Conservation (phyloP, 2,329 filamentous ascomycete genomes). For the Bipolaris cookei region DNA sequence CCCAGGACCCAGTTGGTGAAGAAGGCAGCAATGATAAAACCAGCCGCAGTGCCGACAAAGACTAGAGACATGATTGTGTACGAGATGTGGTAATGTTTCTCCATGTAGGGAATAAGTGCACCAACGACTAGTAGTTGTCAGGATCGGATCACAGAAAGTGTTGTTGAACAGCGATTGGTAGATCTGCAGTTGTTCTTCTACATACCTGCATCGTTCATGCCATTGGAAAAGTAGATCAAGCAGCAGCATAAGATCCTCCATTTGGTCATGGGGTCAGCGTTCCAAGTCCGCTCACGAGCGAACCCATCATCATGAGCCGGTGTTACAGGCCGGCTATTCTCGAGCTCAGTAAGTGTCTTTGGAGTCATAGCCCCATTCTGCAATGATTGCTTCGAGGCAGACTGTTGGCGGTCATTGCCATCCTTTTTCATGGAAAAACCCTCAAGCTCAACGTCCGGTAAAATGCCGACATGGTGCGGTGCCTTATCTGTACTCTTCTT, state of each 20-base stretch:
- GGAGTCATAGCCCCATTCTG: conserved; percentile 32
- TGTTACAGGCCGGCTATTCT: conserved; percentile 62
- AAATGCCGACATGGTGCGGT: conserved; percentile 26
- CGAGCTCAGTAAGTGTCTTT: conserved; percentile 53
- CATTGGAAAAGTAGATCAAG: conserved; percentile 70
- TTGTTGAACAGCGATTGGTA: not conserved
- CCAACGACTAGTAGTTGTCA: conserved; percentile 61
- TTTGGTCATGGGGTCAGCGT: conserved; percentile 68
- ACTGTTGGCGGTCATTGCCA: conserved; percentile 30
- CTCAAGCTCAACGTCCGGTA: conserved; percentile 47
- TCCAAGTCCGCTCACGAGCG: conserved; percentile 63
- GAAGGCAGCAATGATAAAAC: conserved; percentile 76
- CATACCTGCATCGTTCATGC: conserved; percentile 71
- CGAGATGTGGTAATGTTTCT: conserved; percentile 74
- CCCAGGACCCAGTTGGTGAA: conserved; percentile 69
- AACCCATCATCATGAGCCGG: conserved; percentile 52
- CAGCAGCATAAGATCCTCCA: conserved; percentile 71
- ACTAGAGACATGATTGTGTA: conserved; percentile 82
- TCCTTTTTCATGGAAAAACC: conserved; percentile 29
- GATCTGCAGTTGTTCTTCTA: not conserved
- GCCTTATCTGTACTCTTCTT: conserved; percentile 30
- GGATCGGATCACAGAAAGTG: not conserved
- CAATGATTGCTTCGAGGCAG: conserved; percentile 18
- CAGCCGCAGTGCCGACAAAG: conserved; percentile 77
- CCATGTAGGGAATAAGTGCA: conserved; percentile 81